phyloP scores from a whole-genome alignment of 2,329 filamentous ascomycete genomes.

The Alternaria incomplexa region DNA sequence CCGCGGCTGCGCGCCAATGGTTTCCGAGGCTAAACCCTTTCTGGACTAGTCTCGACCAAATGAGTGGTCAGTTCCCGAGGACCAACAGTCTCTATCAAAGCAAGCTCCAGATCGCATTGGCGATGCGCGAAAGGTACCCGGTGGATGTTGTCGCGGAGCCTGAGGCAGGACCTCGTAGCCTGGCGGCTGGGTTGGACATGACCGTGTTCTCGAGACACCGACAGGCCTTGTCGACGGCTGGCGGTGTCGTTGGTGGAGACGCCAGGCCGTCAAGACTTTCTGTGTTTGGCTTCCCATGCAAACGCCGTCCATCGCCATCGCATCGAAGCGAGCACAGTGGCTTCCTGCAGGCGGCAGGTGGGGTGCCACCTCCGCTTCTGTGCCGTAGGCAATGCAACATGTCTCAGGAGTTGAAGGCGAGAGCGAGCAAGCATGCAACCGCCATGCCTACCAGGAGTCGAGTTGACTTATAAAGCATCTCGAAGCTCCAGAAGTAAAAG shows the following conservation, averaged over 20 bases:
- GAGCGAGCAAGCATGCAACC: slow-evolving; percentile 9
- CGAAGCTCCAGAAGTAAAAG: slow-evolving; percentile 23
- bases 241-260: slow-evolving; percentile 23
- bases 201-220: slow-evolving; percentile 5
- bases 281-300: slow-evolving; percentile 17
- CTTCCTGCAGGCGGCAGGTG: slow-evolving; percentile 2
- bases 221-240: slow-evolving; percentile 12
- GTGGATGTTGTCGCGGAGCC: background rate
- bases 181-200: slow-evolving; percentile 1
- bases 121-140: background rate
- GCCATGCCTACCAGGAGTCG: slow-evolving; percentile 1
- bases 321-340: slow-evolving; percentile 1
- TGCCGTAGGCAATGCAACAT: slow-evolving; percentile 22
- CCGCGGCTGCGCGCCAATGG: background rate
- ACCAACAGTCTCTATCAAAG: background rate
- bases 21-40: background rate
- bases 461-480: slow-evolving; percentile 35
- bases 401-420: slow-evolving; percentile 23
- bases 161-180: background rate
- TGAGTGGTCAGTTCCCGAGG: background rate
- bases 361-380: slow-evolving; percentile 14
- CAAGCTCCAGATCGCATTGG: background rate
- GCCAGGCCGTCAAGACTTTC: slow-evolving; percentile 11
- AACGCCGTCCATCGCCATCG: slow-evolving; percentile 1
- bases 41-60: background rate